These are phyloP conservation scores for Aspergillus carlsbadensis DNA, from an alignment of 495 filamentous ascomycete species.

Conservation along the genomic window DNA sequence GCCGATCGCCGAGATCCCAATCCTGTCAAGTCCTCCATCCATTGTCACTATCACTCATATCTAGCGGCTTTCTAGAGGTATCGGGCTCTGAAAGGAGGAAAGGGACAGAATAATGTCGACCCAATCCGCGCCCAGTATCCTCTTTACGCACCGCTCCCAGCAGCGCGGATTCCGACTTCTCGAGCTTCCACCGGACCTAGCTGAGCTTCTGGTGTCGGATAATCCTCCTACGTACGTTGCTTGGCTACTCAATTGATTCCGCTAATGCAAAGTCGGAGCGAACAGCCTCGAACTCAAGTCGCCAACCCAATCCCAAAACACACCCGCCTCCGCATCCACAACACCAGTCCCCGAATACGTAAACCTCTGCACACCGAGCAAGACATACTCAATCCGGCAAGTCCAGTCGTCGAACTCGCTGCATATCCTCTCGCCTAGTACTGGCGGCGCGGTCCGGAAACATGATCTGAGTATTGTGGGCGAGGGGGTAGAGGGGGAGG, in stretches of 20 bases:
- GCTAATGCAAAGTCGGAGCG: background rate
- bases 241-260: background rate
- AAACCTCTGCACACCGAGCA: conserved; percentile 66
- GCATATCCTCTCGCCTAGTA: conserved; percentile 63
- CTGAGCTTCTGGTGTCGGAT: conserved; percentile 61
- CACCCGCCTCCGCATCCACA: background rate
- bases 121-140: conserved; percentile 57
- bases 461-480: conserved; percentile 34
- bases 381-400: conserved; percentile 80
- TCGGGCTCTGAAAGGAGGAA: background rate
- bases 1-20: too few species aligned
- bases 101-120: conserved; percentile 51
- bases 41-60: too few species aligned
- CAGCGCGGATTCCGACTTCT: conserved; percentile 69
- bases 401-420: conserved; percentile 90
- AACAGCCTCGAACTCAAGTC: conserved; percentile 68
- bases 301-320: conserved; percentile 17
- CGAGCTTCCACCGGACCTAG: conserved; percentile 76
- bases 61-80: background rate
- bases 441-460: conserved; percentile 24
- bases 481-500: background rate
- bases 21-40: too few species aligned
- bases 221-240: conserved; percentile 57
- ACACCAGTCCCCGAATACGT: conserved; percentile 48
- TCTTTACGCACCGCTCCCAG: conserved; percentile 60